phyloP scores from a whole-genome alignment of 2,329 filamentous ascomycete genomes.

The Didymella segeticola region DNA sequence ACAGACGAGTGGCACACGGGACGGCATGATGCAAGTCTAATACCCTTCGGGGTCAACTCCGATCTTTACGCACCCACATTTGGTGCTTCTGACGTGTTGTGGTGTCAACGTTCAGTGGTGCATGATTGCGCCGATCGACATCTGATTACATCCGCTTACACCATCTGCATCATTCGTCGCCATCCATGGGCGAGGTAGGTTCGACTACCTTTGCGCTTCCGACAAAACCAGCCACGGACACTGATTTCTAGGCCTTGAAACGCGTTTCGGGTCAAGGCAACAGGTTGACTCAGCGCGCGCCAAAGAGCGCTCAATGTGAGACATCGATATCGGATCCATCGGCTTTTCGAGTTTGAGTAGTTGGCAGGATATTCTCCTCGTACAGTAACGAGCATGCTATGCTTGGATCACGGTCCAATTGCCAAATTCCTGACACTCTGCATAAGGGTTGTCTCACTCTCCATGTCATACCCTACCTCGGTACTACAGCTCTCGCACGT shows the following conservation, averaged over 20 bases:
- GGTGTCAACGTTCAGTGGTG: slow-evolving; percentile 14
- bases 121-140: slow-evolving; percentile 13
- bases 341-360: neutral
- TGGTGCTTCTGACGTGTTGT: slow-evolving; percentile 15
- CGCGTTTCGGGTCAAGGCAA: neutral
- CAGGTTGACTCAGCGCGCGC: neutral
- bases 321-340: neutral
- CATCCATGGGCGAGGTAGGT: neutral
- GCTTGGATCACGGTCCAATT: neutral
- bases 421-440: neutral
- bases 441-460: neutral
- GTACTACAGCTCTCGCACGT: slow-evolving; percentile 7
- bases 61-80: slow-evolving; percentile 16
- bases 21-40: neutral
- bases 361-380: neutral
- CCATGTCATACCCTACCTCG: slow-evolving; percentile 1
- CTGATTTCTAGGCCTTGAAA: neutral
- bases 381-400: neutral
- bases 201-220: neutral
- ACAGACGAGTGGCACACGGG: neutral
- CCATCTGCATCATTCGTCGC: neutral
- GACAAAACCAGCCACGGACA: neutral
- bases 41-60: slow-evolving; percentile 31
- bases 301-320: neutral
- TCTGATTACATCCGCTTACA: neutral